Evolutionary conservation across 2,329 filamentous ascomycete genomes (phyloP), one percentile per base, ranked within the genome.

Genomic region (Coniochaeta sp.): DNA sequence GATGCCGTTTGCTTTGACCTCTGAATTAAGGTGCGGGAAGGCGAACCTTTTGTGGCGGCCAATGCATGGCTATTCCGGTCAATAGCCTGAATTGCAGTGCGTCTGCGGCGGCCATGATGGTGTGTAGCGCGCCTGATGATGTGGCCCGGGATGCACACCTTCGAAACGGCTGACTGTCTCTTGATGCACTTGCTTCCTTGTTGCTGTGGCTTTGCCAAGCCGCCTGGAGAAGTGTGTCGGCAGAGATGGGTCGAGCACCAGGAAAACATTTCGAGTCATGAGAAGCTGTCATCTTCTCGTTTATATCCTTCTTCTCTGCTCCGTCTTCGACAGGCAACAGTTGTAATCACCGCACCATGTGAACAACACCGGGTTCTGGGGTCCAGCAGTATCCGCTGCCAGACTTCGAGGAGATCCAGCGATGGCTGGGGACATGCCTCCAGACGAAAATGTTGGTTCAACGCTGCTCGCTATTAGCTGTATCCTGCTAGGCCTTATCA

Each of bases 371-470:
- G 2, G 22, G 42, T 12, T 6, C n/a, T 44, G 42, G 8, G 19
- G 4, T 44, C 12, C 7, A 24, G 19, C n/a, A 22, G 16, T 12
- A 38, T 17, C 36, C 14, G 16, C 36, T 38, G 36, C 36, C 36
- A 38, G 36, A 38, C 36, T 44, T 12, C 17, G 19, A 22, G 12
- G 7, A 44, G n/a, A 19, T 19, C n/a, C 42, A 6, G n/a, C 42
- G 42, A 44, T 44, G 42, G 26, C 74, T 77, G 2, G 4, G 19
- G 42, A 44, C 42, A 44, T 44, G 42, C 42, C 42, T 7, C 69
- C 73, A n/a, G 71, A 67, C 55, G 60, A 66, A 1, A 75, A 75
- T 57, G 64, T 70, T 36, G 73, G 72, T 1, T 69, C 71, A 24
- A 60, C 66, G 2, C 62, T 76, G 8, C 56, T 75, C 3, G 67